Percentiles rank a stretch among this genome's conserved stretches.
Evolutionary conservation across 164 flowering plant genomes (phyloP).

Genomic region (Taxillus chinensis): DNA sequence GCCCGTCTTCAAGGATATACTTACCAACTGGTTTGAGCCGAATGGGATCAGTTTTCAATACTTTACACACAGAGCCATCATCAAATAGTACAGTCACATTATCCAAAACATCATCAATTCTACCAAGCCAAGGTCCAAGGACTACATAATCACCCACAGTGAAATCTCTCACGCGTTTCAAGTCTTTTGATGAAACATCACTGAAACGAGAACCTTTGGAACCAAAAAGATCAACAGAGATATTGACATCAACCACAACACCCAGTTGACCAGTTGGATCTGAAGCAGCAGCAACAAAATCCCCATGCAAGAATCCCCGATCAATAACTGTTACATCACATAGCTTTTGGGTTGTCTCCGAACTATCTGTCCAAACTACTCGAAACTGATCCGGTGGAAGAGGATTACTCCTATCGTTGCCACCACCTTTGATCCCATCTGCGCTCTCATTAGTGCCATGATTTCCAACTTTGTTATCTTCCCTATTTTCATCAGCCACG

Average conservation of each 20-base stretch:
- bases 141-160: conserved; percentile 83
- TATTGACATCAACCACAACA: conserved; percentile 70
- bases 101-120: conserved; percentile 84
- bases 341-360: conserved; percentile 43
- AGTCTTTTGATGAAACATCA: conserved; percentile 51
- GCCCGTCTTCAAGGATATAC: conserved; percentile 64
- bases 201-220: conserved; percentile 43
- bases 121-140: conserved; percentile 92
- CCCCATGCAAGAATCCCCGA: conserved; percentile 88
- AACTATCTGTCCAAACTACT: conserved; percentile 76
- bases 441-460: conserved; percentile 7
- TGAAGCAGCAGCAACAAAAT: conserved; percentile 71
- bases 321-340: conserved; percentile 60
- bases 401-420: conserved; percentile 21
- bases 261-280: conserved; percentile 91
- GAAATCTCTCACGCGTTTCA: conserved; percentile 77
- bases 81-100: conserved; percentile 83
- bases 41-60: conserved; percentile 67
- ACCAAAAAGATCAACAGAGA: conserved; percentile 61
- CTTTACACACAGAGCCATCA: conserved; percentile 94
- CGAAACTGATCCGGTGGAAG: conserved; percentile 70
- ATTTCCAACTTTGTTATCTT: conserved; percentile 6
- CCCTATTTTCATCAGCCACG: conserved; percentile 14
- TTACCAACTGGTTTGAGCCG: conserved; percentile 62
- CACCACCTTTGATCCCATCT: conserved; percentile 12